Evolutionary conservation across 2,329 filamentous ascomycete genomes (phyloP).

Genomic region (Cladosporium velox): DNA sequence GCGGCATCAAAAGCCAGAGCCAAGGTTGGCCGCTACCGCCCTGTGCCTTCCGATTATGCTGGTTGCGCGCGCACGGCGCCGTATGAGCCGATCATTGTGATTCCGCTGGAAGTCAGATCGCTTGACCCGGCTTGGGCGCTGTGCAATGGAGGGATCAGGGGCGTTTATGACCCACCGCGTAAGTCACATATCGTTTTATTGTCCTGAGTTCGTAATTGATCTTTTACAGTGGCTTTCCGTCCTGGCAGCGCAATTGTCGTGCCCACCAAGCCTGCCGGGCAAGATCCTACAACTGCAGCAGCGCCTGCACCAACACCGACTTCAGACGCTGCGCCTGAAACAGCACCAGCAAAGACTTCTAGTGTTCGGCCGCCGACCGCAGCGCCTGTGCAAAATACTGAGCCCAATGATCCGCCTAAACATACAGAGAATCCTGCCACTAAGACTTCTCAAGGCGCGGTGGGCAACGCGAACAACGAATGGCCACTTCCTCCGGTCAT

Average conservation of each 20-base stretch:
- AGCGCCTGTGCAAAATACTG: background rate
- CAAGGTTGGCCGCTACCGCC: conserved; percentile 17
- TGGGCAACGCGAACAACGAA: background rate
- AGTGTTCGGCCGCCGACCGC: background rate
- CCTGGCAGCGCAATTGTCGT: background rate
- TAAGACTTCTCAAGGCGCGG: background rate
- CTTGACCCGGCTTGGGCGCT: conserved; percentile 26
- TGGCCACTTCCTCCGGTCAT: background rate
- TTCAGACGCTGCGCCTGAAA: conserved; percentile 7
- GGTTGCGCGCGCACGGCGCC: conserved; percentile 24
- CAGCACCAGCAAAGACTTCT: background rate
- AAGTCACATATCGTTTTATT: background rate
- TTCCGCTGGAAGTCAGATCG: conserved; percentile 22
- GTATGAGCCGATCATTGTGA: conserved; percentile 28
- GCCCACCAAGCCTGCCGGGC: background rate
- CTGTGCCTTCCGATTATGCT: background rate
- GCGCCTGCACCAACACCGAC: background rate
- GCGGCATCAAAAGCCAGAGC: conserved; percentile 5
- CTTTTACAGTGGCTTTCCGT: background rate
- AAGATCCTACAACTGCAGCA: background rate
- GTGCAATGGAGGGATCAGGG: conserved; percentile 26
- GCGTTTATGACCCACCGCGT: conserved; percentile 27
- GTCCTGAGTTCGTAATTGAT: background rate
- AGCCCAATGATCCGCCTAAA: background rate
- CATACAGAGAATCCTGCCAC: background rate